phyloP scores from a whole-genome alignment of 345 rosid species.

The Erodium maritimum region DNA sequence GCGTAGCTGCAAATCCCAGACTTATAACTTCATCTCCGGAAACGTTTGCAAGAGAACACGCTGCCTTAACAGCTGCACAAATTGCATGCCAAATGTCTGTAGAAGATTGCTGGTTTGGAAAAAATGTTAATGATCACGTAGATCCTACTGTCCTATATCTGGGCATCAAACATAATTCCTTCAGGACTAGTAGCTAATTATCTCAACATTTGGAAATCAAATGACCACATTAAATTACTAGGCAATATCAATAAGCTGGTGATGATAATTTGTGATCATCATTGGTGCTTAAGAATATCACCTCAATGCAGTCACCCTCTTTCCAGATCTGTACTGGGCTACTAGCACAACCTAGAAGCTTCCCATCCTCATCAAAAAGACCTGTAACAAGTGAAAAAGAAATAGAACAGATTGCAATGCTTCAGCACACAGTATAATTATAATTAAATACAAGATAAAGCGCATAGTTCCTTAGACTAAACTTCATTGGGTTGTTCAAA shows the following conservation, averaged over 20 bases:
- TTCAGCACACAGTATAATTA: no score
- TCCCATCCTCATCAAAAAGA: conserved; percentile 69
- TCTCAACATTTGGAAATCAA: no score
- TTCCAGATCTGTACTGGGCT: conserved; percentile 97
- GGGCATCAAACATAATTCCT: no score
- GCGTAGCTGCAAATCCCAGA: conserved; percentile 84
- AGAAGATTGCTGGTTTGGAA: conserved; percentile 74
- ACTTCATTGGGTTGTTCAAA: no score
- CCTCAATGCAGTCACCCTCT: conserved; percentile 77
- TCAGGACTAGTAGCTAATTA: no score
- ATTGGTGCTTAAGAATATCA: conserved; percentile 10
- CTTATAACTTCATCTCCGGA: conserved; percentile 58
- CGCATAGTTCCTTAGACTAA: no score
- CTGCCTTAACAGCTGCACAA: conserved; percentile 72
- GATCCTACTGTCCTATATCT: not conserved
- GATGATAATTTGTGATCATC: not conserved
- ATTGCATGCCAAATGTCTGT: conserved; percentile 95
- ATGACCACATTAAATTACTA: no score
- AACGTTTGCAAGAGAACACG: conserved; percentile 63
- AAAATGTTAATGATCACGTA: not conserved
- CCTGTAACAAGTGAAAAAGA: conserved; percentile 20
- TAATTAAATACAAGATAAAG: no score
- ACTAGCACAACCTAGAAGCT: conserved; percentile 71
- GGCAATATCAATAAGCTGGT: no score
- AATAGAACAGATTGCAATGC: no score